A percentile compares a stretch with the other conserved stretches of the same genome.
phyloP scores from a whole-genome alignment of 2,329 filamentous ascomycete genomes.

The Tothia fuscella region DNA sequence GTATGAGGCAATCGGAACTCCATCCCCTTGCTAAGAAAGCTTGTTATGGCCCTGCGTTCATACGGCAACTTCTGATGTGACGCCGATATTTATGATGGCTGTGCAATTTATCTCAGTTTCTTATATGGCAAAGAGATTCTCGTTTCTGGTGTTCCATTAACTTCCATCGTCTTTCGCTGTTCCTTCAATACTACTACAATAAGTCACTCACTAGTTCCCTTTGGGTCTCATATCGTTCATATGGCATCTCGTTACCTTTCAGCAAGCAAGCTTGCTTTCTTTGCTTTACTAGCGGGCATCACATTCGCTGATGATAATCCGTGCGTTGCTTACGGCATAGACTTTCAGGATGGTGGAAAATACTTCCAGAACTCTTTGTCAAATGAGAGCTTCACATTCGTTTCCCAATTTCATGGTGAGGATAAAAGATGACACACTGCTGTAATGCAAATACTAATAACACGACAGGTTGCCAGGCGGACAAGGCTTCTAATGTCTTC shows the following conservation, averaged over 20 bases:
- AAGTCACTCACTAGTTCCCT: too few relatives aligned
- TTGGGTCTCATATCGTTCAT: too few relatives aligned
- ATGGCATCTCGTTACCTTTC: conserved; percentile 7
- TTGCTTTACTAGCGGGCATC: conserved; percentile 11
- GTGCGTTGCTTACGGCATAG: conserved; percentile 28
- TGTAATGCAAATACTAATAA: not conserved
- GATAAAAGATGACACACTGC: not conserved
- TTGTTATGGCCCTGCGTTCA: too few relatives aligned
- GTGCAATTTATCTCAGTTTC: too few relatives aligned
- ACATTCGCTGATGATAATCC: conserved; percentile 12
- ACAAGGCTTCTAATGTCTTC: conserved; percentile 30
- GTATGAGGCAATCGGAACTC: too few relatives aligned
- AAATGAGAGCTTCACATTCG: conserved; percentile 29
- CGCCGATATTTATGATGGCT: too few relatives aligned
- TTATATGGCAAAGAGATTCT: too few relatives aligned
- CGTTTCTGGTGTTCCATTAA: too few relatives aligned
- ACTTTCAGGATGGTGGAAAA: conserved; percentile 30
- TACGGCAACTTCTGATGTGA: too few relatives aligned
- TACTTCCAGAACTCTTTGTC: conserved; percentile 36
- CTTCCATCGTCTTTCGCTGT: too few relatives aligned
- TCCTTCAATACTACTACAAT: too few relatives aligned
- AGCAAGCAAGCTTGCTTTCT: conserved; percentile 11
- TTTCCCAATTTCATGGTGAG: conserved; percentile 30
- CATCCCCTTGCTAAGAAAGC: too few relatives aligned
- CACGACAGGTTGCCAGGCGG: conserved; percentile 28